These are phyloP conservation scores for Stephanodiscus minutulus DNA, from an alignment of 108 stramenopile genomes.

Conservation along the genomic window DNA sequence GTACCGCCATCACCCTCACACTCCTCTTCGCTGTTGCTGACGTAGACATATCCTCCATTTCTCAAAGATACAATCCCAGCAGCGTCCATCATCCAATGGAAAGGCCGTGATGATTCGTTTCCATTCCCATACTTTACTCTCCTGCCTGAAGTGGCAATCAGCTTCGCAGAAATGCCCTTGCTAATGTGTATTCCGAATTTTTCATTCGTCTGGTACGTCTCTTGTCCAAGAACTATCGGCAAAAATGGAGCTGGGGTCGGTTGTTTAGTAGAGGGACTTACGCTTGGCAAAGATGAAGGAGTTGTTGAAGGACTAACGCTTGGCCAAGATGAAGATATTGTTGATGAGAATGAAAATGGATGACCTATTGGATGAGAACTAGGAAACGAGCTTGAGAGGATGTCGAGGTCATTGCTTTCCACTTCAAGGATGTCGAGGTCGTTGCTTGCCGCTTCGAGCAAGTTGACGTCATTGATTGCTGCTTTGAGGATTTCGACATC, in stretches of 20 bases:
- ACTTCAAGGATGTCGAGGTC: no score
- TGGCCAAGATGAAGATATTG: slow-evolving; percentile 1
- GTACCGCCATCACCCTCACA: slow-evolving; percentile 9
- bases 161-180: slow-evolving; percentile 4
- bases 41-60: slow-evolving; percentile 26
- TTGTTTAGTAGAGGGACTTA: neutral
- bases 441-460: no score
- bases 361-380: slow-evolving; percentile 6
- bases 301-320: neutral
- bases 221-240: slow-evolving; percentile 5
- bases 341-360: slow-evolving; percentile 1
- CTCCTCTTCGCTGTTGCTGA: slow-evolving; percentile 14
- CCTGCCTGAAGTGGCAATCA: slow-evolving; percentile 2
- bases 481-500: no score
- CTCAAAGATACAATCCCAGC: slow-evolving; percentile 10
- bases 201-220: neutral
- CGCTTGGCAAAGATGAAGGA: neutral
- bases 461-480: no score
- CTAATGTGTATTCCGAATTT: neutral
- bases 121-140: slow-evolving; percentile 1
- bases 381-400: neutral
- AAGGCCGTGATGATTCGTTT: neutral
- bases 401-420: neutral
- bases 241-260: slow-evolving; percentile 10
- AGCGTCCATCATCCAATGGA: slow-evolving; percentile 1